Evolutionary conservation across 2,329 filamentous ascomycete species (phyloP).

Genomic region (Proliferodiscus dingleyae): DNA sequence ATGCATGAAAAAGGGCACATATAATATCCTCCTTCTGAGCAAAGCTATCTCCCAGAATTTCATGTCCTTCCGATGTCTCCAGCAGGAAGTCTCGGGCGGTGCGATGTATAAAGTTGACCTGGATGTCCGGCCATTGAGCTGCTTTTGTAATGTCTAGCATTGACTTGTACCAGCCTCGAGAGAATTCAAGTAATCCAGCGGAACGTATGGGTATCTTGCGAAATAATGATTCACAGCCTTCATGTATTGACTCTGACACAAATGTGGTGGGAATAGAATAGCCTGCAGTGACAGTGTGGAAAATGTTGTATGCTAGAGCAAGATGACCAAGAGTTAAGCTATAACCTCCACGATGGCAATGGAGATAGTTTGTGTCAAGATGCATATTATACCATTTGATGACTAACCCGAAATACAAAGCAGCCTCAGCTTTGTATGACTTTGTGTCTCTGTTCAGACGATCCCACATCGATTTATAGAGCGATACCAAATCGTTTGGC

Average conservation of each 20-base stretch:
- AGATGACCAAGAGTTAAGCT: not conserved
- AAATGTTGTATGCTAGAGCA: not conserved
- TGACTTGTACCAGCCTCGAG: not conserved
- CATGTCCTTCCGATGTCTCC: not conserved
- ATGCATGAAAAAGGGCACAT: not conserved
- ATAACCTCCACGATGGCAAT: not conserved
- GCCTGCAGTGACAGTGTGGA: not conserved
- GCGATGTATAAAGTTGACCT: not conserved
- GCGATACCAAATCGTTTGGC: not conserved
- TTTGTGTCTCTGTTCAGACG: not conserved
- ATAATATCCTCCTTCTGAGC: not conserved
- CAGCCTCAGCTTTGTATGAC: conserved; percentile 2
- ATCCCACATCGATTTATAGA: conserved; percentile 1
- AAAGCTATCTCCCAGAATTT: not conserved
- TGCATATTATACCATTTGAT: not conserved
- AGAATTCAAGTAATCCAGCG: not conserved
- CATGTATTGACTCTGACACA: too few species aligned
- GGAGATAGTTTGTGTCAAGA: not conserved
- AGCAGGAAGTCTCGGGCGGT: not conserved
- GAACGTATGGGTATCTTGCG: not conserved
- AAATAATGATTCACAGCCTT: too few species aligned
- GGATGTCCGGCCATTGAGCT: not conserved
- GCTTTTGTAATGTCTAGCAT: not conserved
- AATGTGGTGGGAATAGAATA: not conserved
- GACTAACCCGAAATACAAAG: conserved; percentile 3